These are phyloP conservation scores for Mimosa pudica DNA, from an alignment of 306 rosid species.

Conservation along the genomic window DNA sequence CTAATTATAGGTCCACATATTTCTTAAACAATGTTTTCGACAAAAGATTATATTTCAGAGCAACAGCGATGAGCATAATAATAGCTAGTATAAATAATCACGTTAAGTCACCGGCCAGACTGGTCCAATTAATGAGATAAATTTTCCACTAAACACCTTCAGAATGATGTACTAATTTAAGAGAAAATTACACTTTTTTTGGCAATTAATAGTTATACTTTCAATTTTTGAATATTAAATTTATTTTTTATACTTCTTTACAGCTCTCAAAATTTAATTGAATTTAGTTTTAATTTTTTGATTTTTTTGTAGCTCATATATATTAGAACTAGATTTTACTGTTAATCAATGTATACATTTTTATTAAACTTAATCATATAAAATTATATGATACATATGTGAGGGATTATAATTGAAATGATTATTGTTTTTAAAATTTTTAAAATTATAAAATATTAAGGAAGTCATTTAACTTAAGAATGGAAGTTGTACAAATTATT, in stretches of 20 bases:
- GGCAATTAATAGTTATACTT: neutral
- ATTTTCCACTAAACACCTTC: neutral
- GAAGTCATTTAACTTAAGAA: neutral
- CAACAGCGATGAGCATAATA: slow-evolving; percentile 4
- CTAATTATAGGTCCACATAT: slow-evolving; percentile 32
- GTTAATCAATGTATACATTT: neutral
- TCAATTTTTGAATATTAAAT: neutral
- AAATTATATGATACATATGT: neutral
- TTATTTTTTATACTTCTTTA: too few species aligned
- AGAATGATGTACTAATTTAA: neutral
- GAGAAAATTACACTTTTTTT: neutral
- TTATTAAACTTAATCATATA: neutral
- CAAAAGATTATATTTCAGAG: neutral
- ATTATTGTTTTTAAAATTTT: neutral
- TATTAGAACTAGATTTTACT: neutral
- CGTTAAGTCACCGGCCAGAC: slow-evolving; percentile 25
- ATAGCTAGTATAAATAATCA: slow-evolving; percentile 27
- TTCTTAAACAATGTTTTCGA: neutral
- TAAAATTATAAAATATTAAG: neutral
- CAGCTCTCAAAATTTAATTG: neutral
- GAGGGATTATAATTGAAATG: neutral
- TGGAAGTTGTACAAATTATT: neutral
- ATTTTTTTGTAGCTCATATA: neutral
- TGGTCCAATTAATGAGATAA: slow-evolving; percentile 9
- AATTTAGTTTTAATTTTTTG: neutral